Percentiles rank a stretch among this genome's conserved stretches.
Conservation (phyloP, 805 yeast genomes). For the Saccharomyces kudriavzevii region DNA sequence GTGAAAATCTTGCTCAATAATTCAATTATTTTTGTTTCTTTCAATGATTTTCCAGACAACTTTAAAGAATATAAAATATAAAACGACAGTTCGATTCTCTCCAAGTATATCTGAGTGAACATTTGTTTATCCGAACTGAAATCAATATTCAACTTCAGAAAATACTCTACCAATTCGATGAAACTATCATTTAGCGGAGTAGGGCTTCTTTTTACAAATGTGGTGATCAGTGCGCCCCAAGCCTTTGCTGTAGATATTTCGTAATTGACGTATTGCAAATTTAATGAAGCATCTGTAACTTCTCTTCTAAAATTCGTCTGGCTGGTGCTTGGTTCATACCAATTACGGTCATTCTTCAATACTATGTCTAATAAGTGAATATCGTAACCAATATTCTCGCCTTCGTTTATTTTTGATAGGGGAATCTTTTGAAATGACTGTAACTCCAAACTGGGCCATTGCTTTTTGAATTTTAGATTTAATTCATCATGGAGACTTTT, state of each 20-base stretch:
- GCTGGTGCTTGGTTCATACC: conserved; percentile 31
- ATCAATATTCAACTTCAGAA: conserved; percentile 44
- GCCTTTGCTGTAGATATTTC: conserved; percentile 66
- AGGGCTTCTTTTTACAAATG: conserved; percentile 43
- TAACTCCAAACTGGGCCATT: conserved; percentile 42
- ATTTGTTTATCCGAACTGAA: conserved; percentile 43
- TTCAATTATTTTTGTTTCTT: conserved; percentile 18
- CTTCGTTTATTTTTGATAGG: conserved; percentile 40
- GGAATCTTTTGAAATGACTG: conserved; percentile 46
- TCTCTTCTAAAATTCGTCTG: conserved; percentile 36
- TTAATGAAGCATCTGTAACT: conserved; percentile 51
- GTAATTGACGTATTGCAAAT: conserved; percentile 54
- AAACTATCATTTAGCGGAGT: conserved; percentile 29
- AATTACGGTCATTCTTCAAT: conserved; percentile 37
- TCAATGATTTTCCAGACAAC: conserved; percentile 17
- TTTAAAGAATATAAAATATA: conserved; percentile 30
- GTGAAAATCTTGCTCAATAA: conserved; percentile 20
- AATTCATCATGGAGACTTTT: conserved; percentile 39
- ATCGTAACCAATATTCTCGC: conserved; percentile 48
- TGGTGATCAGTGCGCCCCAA: conserved; percentile 68
- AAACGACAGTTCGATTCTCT: conserved; percentile 62
- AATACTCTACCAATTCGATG: conserved; percentile 35
- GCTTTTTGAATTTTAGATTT: conserved; percentile 37
- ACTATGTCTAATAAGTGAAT: conserved; percentile 54
- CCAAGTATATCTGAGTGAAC: conserved; percentile 46